These are phyloP conservation scores for Penstemon newberryi DNA, from an alignment of 257 asterid genomes.

Conservation along the genomic window DNA sequence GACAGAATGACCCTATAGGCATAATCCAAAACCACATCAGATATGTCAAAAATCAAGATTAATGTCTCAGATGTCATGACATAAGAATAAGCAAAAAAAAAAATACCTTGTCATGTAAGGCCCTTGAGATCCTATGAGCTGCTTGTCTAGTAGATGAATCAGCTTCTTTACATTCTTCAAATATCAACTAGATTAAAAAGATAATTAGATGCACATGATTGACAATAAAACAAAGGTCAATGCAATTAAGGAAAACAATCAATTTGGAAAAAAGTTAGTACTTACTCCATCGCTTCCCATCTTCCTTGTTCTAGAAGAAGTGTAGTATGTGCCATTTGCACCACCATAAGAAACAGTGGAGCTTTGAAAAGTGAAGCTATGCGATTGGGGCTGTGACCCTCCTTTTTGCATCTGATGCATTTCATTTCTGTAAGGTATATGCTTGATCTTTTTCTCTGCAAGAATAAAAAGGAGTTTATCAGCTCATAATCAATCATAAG, in stretches of 20 bases:
- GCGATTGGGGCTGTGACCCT: slow-evolving; percentile 54
- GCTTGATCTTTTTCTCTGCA: slow-evolving; percentile 62
- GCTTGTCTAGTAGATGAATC: slow-evolving; percentile 84
- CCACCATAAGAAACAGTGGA: slow-evolving; percentile 82
- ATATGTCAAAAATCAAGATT: slow-evolving; percentile 23
- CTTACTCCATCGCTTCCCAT: slow-evolving; percentile 87
- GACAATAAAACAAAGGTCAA: slow-evolving; percentile 6
- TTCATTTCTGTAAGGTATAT: slow-evolving; percentile 41
- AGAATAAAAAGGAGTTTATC: slow-evolving; percentile 7
- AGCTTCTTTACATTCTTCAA: slow-evolving; percentile 90
- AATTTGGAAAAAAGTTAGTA: slow-evolving; percentile 16
- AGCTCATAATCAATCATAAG: not conserved
- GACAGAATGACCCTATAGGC: slow-evolving; percentile 80
- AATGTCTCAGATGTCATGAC: not conserved
- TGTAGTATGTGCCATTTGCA: slow-evolving; percentile 72
- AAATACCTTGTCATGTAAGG: slow-evolving; percentile 75
- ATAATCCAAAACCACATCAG: slow-evolving; percentile 20
- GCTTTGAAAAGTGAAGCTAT: slow-evolving; percentile 74
- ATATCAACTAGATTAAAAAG: slow-evolving; percentile 51
- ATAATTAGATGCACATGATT: slow-evolving; percentile 15
- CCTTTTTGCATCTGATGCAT: slow-evolving; percentile 36
- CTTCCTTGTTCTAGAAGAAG: slow-evolving; percentile 74
- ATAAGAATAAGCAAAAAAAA: not conserved
- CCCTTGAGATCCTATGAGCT: slow-evolving; percentile 67
- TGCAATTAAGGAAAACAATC: not conserved